Percentiles rank a stretch among this genome's conserved stretches.
phyloP scores from a whole-genome alignment of 805 yeast species.

The Cephaloascus albidus region DNA sequence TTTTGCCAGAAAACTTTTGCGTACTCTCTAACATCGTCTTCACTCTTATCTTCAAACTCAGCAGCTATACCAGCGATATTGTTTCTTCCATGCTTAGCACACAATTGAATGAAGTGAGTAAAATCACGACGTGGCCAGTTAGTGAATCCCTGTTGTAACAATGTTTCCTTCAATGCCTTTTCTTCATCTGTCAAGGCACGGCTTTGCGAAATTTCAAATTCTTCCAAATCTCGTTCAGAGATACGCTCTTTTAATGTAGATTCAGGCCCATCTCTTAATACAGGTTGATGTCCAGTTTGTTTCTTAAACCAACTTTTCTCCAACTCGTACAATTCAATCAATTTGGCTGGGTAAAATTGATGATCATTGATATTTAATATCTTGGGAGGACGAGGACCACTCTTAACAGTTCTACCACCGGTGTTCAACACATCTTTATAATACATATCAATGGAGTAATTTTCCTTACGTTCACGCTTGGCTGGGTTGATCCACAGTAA shows the following conservation, averaged over 20 bases:
- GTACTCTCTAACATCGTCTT: conserved; percentile 72
- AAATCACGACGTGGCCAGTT: conserved; percentile 89
- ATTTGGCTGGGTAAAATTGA: conserved; percentile 78
- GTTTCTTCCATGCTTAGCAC: conserved; percentile 76
- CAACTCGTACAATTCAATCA: conserved; percentile 67
- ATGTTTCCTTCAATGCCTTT: conserved; percentile 48
- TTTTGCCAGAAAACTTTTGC: conserved; percentile 76
- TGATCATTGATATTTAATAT: conserved; percentile 80
- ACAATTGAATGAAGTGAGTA: conserved; percentile 63
- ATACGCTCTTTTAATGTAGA: conserved; percentile 21
- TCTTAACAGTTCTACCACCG: conserved; percentile 48
- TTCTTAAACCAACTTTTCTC: conserved; percentile 75
- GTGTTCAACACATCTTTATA: conserved; percentile 73
- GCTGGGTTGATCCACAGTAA: conserved; percentile 79
- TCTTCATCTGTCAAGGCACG: conserved; percentile 81
- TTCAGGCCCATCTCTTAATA: conserved; percentile 46
- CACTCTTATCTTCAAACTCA: conserved; percentile 75
- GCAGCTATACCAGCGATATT: conserved; percentile 59
- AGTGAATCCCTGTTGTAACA: conserved; percentile 58
- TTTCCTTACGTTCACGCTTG: conserved; percentile 75
- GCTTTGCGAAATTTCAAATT: conserved; percentile 66
- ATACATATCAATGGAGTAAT: conserved; percentile 82
- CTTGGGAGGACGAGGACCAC: conserved; percentile 77
- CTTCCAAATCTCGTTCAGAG: conserved; percentile 45
- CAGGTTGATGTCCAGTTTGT: conserved; percentile 54